A percentile compares a stretch with the other conserved stretches of the same genome.
These are phyloP conservation scores for Paraphoma chrysanthemicola DNA, from an alignment of 2,329 filamentous ascomycete genomes.

Conservation along the genomic window DNA sequence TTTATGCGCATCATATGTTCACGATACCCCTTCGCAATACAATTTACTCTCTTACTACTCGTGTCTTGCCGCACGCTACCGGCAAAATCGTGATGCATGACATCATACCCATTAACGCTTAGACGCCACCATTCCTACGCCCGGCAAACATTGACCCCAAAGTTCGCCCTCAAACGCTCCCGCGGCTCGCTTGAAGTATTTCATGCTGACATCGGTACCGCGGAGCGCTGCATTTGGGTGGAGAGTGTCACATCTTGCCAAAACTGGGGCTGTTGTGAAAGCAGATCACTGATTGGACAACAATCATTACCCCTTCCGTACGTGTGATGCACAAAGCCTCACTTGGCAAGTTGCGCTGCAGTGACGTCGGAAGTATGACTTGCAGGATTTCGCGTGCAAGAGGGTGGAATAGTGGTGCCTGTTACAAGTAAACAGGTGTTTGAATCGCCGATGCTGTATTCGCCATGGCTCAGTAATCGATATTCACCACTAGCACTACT, in stretches of 20 bases:
- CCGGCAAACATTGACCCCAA: slow-evolving; percentile 7
- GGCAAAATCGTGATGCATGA: slow-evolving; percentile 16
- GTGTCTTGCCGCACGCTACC: background rate
- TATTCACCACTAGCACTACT: background rate
- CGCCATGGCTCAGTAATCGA: background rate
- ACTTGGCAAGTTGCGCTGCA: slow-evolving; percentile 14
- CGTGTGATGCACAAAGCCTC: slow-evolving; percentile 12
- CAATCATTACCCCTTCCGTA: slow-evolving; percentile 22
- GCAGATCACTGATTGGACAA: slow-evolving; percentile 18
- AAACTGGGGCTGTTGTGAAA: slow-evolving; percentile 2
- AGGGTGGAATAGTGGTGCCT: background rate
- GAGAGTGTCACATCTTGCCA: slow-evolving; percentile 2
- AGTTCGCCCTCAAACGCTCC: slow-evolving; percentile 1
- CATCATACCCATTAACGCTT: slow-evolving; percentile 13
- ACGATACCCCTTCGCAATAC: slow-evolving; percentile 1
- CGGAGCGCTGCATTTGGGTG: background rate
- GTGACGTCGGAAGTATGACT: slow-evolving; percentile 22
- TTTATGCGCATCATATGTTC: background rate
- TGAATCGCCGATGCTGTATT: background rate
- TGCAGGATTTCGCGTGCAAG: slow-evolving; percentile 3
- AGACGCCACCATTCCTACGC: slow-evolving; percentile 9
- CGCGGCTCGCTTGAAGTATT: slow-evolving; percentile 3
- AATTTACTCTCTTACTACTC: background rate
- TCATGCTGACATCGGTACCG: background rate
- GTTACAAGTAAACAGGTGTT: background rate